Percentiles rank a stretch among this genome's conserved stretches.
These are phyloP conservation scores for Fraxinus baroniana DNA, from an alignment of 305 asterid species.

Conservation along the genomic window DNA sequence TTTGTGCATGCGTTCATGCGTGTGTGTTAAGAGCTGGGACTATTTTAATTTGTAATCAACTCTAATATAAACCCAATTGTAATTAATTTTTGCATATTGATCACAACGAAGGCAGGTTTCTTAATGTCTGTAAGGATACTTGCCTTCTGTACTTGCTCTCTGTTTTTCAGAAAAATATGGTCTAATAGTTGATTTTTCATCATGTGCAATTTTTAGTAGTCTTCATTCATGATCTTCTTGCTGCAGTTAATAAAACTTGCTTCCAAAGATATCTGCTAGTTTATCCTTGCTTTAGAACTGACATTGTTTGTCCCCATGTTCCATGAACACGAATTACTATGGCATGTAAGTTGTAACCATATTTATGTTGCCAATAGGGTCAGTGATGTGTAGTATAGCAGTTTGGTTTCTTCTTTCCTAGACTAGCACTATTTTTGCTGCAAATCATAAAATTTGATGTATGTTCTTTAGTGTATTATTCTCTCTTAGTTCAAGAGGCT, in stretches of 20 bases:
- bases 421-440: not conserved
- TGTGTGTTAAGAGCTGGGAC: not conserved
- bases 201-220: not conserved
- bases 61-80: not conserved
- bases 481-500: not conserved
- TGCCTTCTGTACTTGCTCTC: not conserved
- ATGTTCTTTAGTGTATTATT: not conserved
- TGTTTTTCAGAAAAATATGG: not conserved
- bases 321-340: slow-evolving; percentile 5
- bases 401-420: not conserved
- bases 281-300: slow-evolving; percentile 7
- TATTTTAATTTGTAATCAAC: not conserved
- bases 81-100: not conserved
- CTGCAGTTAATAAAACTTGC: slow-evolving; percentile 4
- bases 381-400: slow-evolving; percentile 7
- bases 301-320: not conserved
- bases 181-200: slow-evolving; percentile 1
- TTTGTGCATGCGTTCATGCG: not conserved
- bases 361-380: slow-evolving; percentile 13
- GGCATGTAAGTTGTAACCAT: not conserved
- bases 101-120: not conserved
- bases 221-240: slow-evolving; percentile 11
- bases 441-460: not conserved
- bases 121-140: not conserved
- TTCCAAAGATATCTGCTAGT: slow-evolving; percentile 12